Conservation (phyloP, 1,284 basidiomycete species). For the Agaricales sp. region DNA sequence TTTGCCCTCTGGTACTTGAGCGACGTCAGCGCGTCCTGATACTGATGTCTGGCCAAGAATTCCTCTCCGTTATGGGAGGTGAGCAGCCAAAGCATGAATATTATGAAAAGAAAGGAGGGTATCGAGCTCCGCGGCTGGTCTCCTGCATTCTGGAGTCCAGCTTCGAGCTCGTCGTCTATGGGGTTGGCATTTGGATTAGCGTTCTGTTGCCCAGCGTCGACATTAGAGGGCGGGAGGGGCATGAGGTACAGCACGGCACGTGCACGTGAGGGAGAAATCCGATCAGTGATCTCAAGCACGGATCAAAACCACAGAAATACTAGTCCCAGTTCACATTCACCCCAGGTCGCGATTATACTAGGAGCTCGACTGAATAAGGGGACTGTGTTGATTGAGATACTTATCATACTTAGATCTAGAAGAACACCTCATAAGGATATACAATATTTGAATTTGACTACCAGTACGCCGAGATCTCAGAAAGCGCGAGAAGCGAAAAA, state of each 20-base stretch:
- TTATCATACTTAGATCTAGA: too few relatives aligned
- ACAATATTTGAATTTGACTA: too few relatives aligned
- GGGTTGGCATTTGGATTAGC: neutral
- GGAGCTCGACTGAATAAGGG: too few relatives aligned
- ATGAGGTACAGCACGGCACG: neutral
- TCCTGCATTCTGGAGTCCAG: constrained; percentile 1
- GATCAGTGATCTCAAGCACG: too few relatives aligned
- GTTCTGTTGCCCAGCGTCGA: neutral
- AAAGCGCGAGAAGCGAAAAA: too few relatives aligned
- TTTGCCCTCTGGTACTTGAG: constrained; percentile 53
- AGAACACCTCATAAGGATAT: too few relatives aligned
- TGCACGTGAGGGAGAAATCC: neutral
- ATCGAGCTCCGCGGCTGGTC: constrained; percentile 44
- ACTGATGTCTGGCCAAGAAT: constrained; percentile 46
- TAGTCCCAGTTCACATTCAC: too few relatives aligned
- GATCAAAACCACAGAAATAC: too few relatives aligned
- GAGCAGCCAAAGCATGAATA: constrained; percentile 65
- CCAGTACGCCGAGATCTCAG: too few relatives aligned
- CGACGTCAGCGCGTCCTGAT: constrained; percentile 47
- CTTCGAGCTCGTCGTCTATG: constrained; percentile 1
- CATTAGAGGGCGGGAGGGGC: too few relatives aligned
- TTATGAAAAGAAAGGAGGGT: constrained; percentile 64
- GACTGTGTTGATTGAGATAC: too few relatives aligned
- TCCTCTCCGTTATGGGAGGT: constrained; percentile 61
- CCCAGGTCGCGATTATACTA: too few relatives aligned